These are phyloP conservation scores for Microbotryum violaceum DNA, from an alignment of 1,284 basidiomycete genomes.

Conservation along the genomic window DNA sequence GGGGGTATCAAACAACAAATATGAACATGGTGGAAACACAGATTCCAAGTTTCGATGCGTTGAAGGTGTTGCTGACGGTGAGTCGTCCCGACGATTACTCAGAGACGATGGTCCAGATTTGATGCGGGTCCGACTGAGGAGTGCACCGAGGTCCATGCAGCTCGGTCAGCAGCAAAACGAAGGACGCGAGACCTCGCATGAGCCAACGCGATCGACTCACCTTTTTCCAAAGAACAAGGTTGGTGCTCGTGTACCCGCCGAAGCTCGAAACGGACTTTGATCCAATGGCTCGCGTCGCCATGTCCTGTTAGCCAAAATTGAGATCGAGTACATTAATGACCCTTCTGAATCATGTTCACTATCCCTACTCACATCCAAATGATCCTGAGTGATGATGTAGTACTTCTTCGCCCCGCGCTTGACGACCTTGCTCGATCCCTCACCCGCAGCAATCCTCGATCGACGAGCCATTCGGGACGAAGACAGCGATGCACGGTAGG, in stretches of 20 bases:
- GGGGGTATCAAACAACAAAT: no score
- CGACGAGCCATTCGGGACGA: constrained; percentile 7
- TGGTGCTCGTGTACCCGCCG: neutral
- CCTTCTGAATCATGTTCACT: no score
- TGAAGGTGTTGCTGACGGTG: no score
- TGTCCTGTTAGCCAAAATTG: neutral
- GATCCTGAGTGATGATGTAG: neutral
- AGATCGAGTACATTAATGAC: no score
- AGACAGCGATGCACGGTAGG: constrained; percentile 1
- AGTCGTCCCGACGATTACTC: no score
- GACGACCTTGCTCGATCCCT: neutral
- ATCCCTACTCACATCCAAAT: neutral
- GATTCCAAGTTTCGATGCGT: no score
- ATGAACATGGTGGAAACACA: no score
- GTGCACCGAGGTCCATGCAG: no score
- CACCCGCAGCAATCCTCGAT: neutral
- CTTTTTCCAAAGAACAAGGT: neutral
- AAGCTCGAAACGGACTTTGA: neutral
- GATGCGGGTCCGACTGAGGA: no score
- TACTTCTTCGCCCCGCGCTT: neutral
- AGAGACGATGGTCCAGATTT: no score
- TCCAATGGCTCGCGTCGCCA: constrained; percentile 1
- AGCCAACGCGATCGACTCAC: neutral
- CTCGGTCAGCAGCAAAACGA: no score
- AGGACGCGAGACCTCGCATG: neutral